These are phyloP conservation scores for Clarireedia hainanense DNA, from an alignment of 2,329 filamentous ascomycete species.

Conservation along the genomic window DNA sequence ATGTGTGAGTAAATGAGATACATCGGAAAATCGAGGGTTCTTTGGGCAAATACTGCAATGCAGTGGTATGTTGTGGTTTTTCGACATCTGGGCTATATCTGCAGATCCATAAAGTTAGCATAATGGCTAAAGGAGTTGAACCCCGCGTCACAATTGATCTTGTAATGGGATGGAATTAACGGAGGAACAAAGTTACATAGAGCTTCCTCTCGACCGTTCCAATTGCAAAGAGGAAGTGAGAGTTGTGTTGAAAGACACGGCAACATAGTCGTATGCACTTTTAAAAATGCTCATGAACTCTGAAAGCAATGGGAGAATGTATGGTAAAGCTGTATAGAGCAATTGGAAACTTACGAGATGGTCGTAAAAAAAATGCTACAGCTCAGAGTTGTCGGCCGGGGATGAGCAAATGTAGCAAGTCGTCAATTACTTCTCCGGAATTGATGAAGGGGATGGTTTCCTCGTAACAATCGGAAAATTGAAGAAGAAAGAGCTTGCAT, in stretches of 20 bases:
- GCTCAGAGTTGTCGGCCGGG: conserved; percentile 6
- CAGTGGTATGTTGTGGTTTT: conserved; percentile 49
- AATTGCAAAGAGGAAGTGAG: not conserved
- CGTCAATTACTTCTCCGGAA: conserved; percentile 15
- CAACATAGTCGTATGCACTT: no score
- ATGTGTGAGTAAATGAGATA: conserved; percentile 87
- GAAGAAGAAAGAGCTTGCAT: conserved; percentile 5
- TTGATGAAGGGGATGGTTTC: conserved; percentile 8
- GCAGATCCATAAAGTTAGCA: conserved; percentile 4
- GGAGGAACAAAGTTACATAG: not conserved
- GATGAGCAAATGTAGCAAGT: conserved; percentile 25
- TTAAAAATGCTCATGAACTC: no score
- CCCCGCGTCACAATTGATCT: not conserved
- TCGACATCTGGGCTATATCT: conserved; percentile 18
- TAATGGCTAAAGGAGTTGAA: not conserved
- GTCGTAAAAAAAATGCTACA: conserved; percentile 1
- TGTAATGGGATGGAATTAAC: not conserved
- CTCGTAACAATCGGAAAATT: not conserved
- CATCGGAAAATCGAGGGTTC: conserved; percentile 74
- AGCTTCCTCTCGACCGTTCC: not conserved
- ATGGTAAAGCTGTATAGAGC: not conserved
- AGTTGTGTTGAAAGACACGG: no score
- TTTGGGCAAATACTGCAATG: conserved; percentile 78
- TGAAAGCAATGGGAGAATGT: not conserved
- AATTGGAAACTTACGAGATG: not conserved